Evolutionary conservation across 805 yeast genomes (phyloP).

Genomic region (Wickerhamomyces hampshirensis): DNA sequence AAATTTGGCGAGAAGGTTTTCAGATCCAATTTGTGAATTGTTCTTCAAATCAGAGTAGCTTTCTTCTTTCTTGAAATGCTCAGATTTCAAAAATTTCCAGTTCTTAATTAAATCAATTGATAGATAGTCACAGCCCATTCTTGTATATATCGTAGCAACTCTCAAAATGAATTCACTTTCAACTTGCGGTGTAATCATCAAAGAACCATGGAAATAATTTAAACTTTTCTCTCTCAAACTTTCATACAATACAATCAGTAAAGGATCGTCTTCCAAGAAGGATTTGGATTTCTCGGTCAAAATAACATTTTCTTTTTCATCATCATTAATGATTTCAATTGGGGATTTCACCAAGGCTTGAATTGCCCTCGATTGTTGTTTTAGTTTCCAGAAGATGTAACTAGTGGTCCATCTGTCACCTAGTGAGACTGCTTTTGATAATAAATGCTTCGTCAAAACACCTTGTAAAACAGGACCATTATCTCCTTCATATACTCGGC

Average conservation of each 20-base stretch:
- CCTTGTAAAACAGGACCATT: constrained; percentile 47
- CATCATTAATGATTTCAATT: constrained; percentile 29
- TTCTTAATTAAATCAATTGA: constrained; percentile 55
- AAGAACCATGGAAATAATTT: constrained; percentile 46
- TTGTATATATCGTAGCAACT: constrained; percentile 60
- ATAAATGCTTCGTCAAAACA: constrained; percentile 43
- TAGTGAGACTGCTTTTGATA: constrained; percentile 52
- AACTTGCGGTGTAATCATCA: constrained; percentile 32
- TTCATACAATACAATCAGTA: constrained; percentile 60
- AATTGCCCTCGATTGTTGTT: constrained; percentile 45
- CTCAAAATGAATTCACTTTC: constrained; percentile 63
- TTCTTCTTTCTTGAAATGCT: constrained; percentile 12
- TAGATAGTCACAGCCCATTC: constrained; percentile 90
- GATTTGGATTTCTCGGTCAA: constrained; percentile 30
- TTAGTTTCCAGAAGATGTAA: constrained; percentile 72
- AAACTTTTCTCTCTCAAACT: constrained; percentile 51
- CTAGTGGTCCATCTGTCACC: constrained; percentile 80
- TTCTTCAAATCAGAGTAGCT: constrained; percentile 9
- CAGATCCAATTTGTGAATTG: constrained; percentile 4
- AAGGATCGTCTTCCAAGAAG: constrained; percentile 76
- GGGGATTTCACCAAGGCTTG: constrained; percentile 63
- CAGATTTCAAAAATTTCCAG: constrained; percentile 56
- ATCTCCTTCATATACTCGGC: constrained; percentile 69
- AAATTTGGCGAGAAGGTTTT: constrained; percentile 18
- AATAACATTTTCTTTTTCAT: constrained; percentile 20